phyloP scores from a whole-genome alignment of 768 basidiomycete genomes.

The Amanita subjunquillea region DNA sequence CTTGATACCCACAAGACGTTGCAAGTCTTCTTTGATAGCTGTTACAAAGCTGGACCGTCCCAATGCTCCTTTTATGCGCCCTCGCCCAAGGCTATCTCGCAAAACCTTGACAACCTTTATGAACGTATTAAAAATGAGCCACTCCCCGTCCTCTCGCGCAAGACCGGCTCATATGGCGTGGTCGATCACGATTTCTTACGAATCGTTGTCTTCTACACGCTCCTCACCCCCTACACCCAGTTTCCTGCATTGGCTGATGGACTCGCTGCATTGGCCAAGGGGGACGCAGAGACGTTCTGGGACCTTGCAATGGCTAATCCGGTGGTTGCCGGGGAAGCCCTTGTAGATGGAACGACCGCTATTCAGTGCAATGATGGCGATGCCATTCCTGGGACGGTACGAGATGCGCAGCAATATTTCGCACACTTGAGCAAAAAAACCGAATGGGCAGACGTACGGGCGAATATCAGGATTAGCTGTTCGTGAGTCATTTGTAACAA shows the following conservation, averaged over 20 bases:
- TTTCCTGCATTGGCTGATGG: constrained; percentile 25
- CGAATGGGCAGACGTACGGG: constrained; percentile 23
- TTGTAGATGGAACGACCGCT: neutral
- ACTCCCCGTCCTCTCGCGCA: constrained; percentile 18
- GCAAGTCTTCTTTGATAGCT: constrained; percentile 24
- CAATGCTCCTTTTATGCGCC: constrained; percentile 29
- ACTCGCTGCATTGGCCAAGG: constrained; percentile 22
- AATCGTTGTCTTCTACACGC: constrained; percentile 17
- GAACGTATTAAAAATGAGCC: constrained; percentile 15
- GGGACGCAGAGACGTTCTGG: constrained; percentile 20
- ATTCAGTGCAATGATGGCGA: constrained; percentile 27
- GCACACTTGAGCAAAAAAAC: constrained; percentile 14
- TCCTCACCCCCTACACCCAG: constrained; percentile 23
- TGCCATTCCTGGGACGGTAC: constrained; percentile 16
- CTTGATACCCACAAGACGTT: constrained; percentile 26
- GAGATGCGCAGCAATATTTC: constrained; percentile 19
- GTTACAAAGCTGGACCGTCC: constrained; percentile 24
- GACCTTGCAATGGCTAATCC: neutral
- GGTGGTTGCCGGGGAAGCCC: neutral
- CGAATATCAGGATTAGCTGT: constrained; percentile 17
- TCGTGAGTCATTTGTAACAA: constrained; percentile 16
- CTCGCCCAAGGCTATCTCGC: constrained; percentile 19
- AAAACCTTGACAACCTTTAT: constrained; percentile 25
- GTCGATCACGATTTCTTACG: constrained; percentile 25
- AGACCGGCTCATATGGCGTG: constrained; percentile 21